A percentile compares a stretch with the other conserved stretches of the same genome.
phyloP scores from a whole-genome alignment of 129 eudicot species.

The Lactuca saligna region DNA sequence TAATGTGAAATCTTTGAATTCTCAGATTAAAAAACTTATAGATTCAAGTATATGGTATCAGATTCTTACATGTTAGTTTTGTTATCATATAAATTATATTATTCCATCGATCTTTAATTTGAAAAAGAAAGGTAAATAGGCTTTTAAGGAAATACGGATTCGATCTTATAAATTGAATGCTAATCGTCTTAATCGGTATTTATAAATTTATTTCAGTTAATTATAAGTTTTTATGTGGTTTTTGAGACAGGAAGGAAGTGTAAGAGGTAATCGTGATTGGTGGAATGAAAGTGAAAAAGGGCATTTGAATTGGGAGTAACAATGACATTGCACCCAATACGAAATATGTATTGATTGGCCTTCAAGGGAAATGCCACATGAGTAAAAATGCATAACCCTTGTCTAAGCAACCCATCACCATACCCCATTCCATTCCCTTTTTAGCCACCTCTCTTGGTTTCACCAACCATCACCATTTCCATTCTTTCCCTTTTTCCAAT shows the following conservation, averaged over 20 bases:
- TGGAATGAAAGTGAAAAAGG: conserved; percentile 53
- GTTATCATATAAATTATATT: too few species aligned
- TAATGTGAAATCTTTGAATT: too few species aligned
- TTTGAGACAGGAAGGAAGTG: background rate
- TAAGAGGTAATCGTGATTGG: conserved; percentile 31
- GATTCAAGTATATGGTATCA: too few species aligned
- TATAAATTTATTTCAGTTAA: background rate
- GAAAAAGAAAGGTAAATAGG: background rate
- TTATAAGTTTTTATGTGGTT: background rate
- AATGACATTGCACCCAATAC: conserved; percentile 65
- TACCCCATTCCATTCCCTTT: conserved; percentile 28
- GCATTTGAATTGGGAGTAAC: conserved; percentile 36
- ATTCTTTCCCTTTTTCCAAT: conserved; percentile 37
- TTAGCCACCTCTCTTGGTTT: conserved; percentile 30
- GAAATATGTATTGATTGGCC: conserved; percentile 50
- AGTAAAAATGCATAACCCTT: conserved; percentile 61
- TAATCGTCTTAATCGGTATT: background rate
- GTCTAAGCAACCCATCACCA: conserved; percentile 60
- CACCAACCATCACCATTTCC: conserved; percentile 52
- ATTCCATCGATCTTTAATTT: background rate
- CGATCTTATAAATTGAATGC: background rate
- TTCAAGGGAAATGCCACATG: conserved; percentile 51
- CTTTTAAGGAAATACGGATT: background rate
- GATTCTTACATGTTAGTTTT: background rate
- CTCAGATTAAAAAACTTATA: too few species aligned